These are phyloP conservation scores for Rhizopus stolonifer DNA, from an alignment of 371 early-diverging fungal species.

Conservation along the genomic window DNA sequence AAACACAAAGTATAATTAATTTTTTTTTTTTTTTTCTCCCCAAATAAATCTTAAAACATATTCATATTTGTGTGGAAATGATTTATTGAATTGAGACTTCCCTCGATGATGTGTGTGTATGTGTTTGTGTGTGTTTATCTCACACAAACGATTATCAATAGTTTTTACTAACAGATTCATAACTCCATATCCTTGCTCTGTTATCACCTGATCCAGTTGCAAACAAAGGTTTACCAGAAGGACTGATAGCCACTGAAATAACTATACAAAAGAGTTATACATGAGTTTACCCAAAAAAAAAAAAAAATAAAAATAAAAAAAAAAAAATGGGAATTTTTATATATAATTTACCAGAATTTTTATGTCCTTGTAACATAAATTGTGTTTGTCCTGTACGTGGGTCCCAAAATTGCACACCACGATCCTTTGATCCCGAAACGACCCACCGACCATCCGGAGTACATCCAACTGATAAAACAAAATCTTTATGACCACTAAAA, in stretches of 20 bases:
- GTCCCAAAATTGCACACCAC: constrained; percentile 96
- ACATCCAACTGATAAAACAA: constrained; percentile 94
- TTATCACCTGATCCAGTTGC: constrained; percentile 98
- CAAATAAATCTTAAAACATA: too few relatives aligned
- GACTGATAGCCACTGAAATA: constrained; percentile 90
- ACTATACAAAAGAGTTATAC: constrained; percentile 46
- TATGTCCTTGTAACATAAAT: constrained; percentile 95
- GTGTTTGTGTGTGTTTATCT: too few relatives aligned
- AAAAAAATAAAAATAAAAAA: too few relatives aligned
- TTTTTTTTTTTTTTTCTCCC: too few relatives aligned
- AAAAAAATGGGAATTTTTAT: too few relatives aligned
- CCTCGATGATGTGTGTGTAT: too few relatives aligned
- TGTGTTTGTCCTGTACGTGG: too few relatives aligned
- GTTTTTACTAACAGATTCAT: constrained; percentile 37
- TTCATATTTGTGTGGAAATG: too few relatives aligned
- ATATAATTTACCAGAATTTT: constrained; percentile 92
- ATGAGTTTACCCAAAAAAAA: too few relatives aligned
- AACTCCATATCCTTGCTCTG: constrained; percentile 92
- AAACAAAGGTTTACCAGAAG: constrained; percentile 75
- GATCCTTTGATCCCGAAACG: constrained; percentile 93
- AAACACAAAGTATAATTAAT: too few relatives aligned
- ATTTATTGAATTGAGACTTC: too few relatives aligned
- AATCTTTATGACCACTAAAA: constrained; percentile 76
- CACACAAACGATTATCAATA: neutral
- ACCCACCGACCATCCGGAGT: constrained; percentile 92